These are phyloP conservation scores for Mucor irregularis DNA, from an alignment of 371 early-diverging fungal genomes.

Conservation along the genomic window DNA sequence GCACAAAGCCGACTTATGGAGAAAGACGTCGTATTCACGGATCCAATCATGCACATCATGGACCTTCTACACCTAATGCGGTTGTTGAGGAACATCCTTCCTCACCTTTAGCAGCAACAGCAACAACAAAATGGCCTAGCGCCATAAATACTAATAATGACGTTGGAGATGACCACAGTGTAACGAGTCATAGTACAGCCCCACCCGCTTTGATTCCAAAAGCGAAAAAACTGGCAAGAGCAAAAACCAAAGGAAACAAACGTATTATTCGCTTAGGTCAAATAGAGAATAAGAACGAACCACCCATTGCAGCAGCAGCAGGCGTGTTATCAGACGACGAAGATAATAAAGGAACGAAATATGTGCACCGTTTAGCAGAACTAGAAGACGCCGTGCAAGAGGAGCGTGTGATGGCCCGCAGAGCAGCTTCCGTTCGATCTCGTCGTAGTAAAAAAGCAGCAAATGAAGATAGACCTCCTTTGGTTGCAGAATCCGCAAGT, in stretches of 20 bases:
- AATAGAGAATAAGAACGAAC: conserved; percentile 9
- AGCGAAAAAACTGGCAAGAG: conserved; percentile 16
- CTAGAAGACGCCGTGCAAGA: conserved; percentile 37
- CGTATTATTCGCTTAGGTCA: conserved; percentile 38
- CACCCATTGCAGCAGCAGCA: conserved; percentile 9
- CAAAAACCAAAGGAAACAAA: conserved; percentile 35
- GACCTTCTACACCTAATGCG: conserved; percentile 18
- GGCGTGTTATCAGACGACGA: conserved; percentile 2
- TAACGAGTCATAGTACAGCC: not conserved
- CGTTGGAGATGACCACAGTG: not conserved
- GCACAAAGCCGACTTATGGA: conserved; percentile 51
- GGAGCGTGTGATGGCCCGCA: conserved; percentile 21
- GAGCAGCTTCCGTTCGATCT: conserved; percentile 32
- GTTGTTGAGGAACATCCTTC: conserved; percentile 1
- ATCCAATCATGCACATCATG: not conserved
- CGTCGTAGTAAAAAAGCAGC: conserved; percentile 28
- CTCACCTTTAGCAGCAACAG: not conserved
- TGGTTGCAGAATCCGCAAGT: not conserved
- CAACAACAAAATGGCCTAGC: conserved; percentile 7
- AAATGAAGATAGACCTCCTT: conserved; percentile 2
- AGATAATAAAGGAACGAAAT: conserved; percentile 26
- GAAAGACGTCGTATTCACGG: conserved; percentile 45
- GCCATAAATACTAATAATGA: too few species aligned
- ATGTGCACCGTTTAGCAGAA: conserved; percentile 48
- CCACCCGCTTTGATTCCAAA: not conserved